Evolutionary conservation across 2,329 filamentous ascomycete genomes (phyloP).

Genomic region (Ilyonectria destructans): DNA sequence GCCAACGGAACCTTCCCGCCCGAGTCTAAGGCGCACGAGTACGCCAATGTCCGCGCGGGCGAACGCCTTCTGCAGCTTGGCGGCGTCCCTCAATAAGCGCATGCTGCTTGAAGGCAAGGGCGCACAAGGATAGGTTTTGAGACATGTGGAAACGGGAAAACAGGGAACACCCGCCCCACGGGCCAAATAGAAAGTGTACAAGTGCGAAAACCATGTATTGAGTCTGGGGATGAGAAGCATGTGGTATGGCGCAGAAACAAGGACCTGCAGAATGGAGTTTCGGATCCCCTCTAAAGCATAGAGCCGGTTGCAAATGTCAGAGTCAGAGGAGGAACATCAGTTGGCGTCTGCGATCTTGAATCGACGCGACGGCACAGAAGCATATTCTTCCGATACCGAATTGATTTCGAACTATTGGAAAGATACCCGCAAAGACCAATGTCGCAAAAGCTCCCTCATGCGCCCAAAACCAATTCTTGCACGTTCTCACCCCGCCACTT

Average conservation of each 20-base stretch:
- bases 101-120: conserved; percentile 23
- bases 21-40: conserved; percentile 78
- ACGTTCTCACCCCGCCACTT: conserved; percentile 24
- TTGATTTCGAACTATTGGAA: conserved; percentile 42
- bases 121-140: conserved; percentile 30
- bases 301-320: conserved; percentile 35
- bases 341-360: conserved; percentile 33
- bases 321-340: conserved; percentile 29
- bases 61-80: conserved; percentile 71
- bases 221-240: conserved; percentile 36
- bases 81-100: conserved; percentile 50
- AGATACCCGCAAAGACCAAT: conserved; percentile 18
- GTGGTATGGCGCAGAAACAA: conserved; percentile 39
- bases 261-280: conserved; percentile 46
- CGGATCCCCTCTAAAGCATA: conserved; percentile 36
- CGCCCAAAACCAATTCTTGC: conserved; percentile 7
- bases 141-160: conserved; percentile 33
- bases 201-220: conserved; percentile 39
- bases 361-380: conserved; percentile 33
- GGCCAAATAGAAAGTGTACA: conserved; percentile 41
- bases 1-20: conserved; percentile 89
- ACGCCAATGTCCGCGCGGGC: conserved; percentile 74
- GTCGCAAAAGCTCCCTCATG: conserved; percentile 12
- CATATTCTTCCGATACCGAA: conserved; percentile 37
- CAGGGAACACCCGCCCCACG: conserved; percentile 29